Base-by-base conservation (phyloP, 1,284 basidiomycete species). In the Fistulinella cinereoalba region DNA sequence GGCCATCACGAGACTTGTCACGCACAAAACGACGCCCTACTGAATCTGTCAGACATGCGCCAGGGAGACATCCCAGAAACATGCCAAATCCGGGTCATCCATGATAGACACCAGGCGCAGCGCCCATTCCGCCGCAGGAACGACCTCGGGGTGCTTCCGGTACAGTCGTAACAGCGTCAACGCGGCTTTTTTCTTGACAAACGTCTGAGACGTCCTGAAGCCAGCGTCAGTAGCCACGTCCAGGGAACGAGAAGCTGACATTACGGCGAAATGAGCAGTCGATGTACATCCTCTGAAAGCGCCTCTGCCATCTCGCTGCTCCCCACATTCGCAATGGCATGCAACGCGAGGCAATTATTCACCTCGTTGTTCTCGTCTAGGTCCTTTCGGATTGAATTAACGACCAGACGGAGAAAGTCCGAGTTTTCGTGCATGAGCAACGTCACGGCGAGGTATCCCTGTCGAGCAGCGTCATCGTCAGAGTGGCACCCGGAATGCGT, bases 141-240 rank as follows among this genome's bases (percentile, higher is more conserved):
- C 86, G 42, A 97, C 92, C 50, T 92, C 88, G 7, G 95, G 93
- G 63, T 97, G 92, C 69, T 99, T 98, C 46, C 97, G 85, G 64
- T 98, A 98, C 36, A 99, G 70, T 45, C 96, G 80, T 18, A 99
- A 77, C 15, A 99, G 70, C 0, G 97, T 98, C 50, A 99, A 72
- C 0, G 97, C 97, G 1, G 97, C 96, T 69, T 99, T 99, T 73
- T 99, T 99, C 76, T 95, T 96, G 44, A 99, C 97, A 61, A 98
- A 97, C 45, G 77, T 88, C 53, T 88, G 83, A 1, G 97, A 99
- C 10, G 96, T 98, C 41, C 94, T 96, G n/a, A 62, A 27, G 19
- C 23, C 43, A 37, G 33, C 43, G 56, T 62, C 15, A 46, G 33
- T 16, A 36, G 6, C 10, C 37, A 43, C 18, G 16, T 49, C 38